Conservation (phyloP, 495 filamentous ascomycete genomes). For the Poronia punctata region DNA sequence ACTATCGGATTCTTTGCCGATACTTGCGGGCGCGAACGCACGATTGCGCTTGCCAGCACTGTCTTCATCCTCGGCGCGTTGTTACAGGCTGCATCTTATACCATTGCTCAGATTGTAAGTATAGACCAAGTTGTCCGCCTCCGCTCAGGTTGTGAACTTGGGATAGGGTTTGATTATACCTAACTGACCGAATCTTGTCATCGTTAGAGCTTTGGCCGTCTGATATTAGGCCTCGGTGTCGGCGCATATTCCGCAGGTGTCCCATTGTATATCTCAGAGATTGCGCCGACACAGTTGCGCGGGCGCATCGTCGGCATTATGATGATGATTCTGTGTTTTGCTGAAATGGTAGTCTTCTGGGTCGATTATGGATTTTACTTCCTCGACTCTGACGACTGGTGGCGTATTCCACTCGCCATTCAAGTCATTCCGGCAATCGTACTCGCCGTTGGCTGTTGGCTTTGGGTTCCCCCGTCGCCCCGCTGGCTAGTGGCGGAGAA, state of each 20-base stretch:
- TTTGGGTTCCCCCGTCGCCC: conserved; percentile 49
- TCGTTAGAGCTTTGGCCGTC: conserved; percentile 16
- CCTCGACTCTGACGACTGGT: conserved; percentile 35
- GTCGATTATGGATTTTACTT: conserved; percentile 46
- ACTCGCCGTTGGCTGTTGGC: conserved; percentile 40
- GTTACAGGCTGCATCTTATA: conserved; percentile 17
- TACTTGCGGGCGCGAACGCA: conserved; percentile 32
- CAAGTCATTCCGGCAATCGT: conserved; percentile 38
- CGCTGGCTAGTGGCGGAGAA: conserved; percentile 48
- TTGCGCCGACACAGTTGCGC: conserved; percentile 41
- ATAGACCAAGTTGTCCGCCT: no score
- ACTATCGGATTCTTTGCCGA: conserved; percentile 32
- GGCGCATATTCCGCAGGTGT: conserved; percentile 43
- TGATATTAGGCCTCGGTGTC: conserved; percentile 36
- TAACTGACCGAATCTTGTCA: conserved; percentile 1
- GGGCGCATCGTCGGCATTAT: conserved; percentile 42
- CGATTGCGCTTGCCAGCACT: conserved; percentile 27
- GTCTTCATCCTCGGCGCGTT: conserved; percentile 31
- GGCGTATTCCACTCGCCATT: conserved; percentile 51
- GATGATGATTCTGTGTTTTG: conserved; percentile 35
- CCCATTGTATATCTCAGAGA: conserved; percentile 47
- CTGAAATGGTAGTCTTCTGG: conserved; percentile 39
- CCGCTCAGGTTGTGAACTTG: background rate
- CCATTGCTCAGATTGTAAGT: conserved; percentile 20
- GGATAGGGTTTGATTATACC: background rate